Base-by-base conservation (phyloP, 2,329 filamentous ascomycete genomes). In the Dactylellina leptospora region DNA sequence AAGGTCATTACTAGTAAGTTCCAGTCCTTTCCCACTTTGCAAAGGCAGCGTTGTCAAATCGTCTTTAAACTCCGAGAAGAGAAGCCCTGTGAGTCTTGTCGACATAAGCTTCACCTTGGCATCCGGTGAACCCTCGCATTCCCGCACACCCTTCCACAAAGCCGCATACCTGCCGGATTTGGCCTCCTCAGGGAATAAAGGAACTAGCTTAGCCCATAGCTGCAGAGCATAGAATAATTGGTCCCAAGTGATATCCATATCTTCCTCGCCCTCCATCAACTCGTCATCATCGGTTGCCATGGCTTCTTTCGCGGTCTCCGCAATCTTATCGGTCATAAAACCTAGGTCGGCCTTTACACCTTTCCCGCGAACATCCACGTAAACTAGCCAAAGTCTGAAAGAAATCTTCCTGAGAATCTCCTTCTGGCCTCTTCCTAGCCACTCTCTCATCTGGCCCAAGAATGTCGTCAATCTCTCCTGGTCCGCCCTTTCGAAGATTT, bases 371-470 rank as follows among this genome's bases (percentile, higher is more conserved):
- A 42, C 58, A 11, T 95, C 90, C 66, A 96, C 90, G 79, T 93
- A 96, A 54, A 95, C 87, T 0, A 87, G 85, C 81, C 93, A 96
- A 27, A 90, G 87, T 78, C 95, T 90, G 58, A 97, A 83, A 0
- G 89, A 90, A 20, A 93, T 85, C 69, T 87, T 86, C 53, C 88
- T 83, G 23, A 96, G 85, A 0, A 88, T 83, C 13, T 85, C 77
- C 74, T 96, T 93, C 8, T 89, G 87, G 5, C 87, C 86, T 76
- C 93, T 88, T 62, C 87, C 87, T 16, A 95, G 78, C 92, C 93
- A 97, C 1, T 85, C 84, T 68, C 87, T 86, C 62, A 97, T 82
- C 45, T 93, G 84, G 0, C 81, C 81, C 36, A 95, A 81, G 78
- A 96, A 92, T 48, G 85, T 88, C 74, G 87, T 85, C 36, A 87